A percentile compares a stretch with the other conserved stretches of the same genome.
These are phyloP conservation scores for Farysia itapuensis DNA, from an alignment of 1,284 basidiomycete species.

Conservation along the genomic window DNA sequence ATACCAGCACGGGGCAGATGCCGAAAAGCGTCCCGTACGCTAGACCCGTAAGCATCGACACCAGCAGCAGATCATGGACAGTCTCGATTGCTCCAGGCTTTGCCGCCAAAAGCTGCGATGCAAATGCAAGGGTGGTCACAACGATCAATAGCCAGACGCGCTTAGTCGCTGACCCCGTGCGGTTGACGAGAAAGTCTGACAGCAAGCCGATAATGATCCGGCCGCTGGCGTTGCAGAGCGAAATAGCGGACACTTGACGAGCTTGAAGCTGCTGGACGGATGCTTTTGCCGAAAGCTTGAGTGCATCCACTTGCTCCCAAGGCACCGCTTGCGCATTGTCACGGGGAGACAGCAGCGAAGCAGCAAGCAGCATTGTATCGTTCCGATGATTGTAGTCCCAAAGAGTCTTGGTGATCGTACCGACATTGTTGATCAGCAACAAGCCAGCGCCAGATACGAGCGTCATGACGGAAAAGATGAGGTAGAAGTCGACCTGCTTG, in stretches of 20 bases:
- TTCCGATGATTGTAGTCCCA: slow-evolving; percentile 68
- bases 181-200: slow-evolving; percentile 66
- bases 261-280: slow-evolving; percentile 77
- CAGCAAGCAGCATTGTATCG: slow-evolving; percentile 10
- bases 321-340: neutral
- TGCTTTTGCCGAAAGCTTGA: slow-evolving; percentile 66
- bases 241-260: slow-evolving; percentile 72
- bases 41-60: slow-evolving; percentile 72
- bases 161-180: slow-evolving; percentile 16
- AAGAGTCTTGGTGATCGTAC: slow-evolving; percentile 83
- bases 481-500: slow-evolving; percentile 70
- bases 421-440: slow-evolving; percentile 94
- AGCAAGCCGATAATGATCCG: slow-evolving; percentile 77
- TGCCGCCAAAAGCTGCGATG: slow-evolving; percentile 51
- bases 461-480: slow-evolving; percentile 72
- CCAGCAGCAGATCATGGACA: slow-evolving; percentile 72
- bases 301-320: slow-evolving; percentile 7
- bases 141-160: slow-evolving; percentile 51
- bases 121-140: slow-evolving; percentile 45
- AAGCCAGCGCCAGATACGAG: slow-evolving; percentile 83
- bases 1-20: slow-evolving; percentile 72
- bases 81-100: slow-evolving; percentile 63
- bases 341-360: neutral
- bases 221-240: slow-evolving; percentile 79
- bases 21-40: slow-evolving; percentile 80